These are phyloP conservation scores for Pharnaceum exiguum DNA, from an alignment of 148 eudicot genomes.

Conservation along the genomic window DNA sequence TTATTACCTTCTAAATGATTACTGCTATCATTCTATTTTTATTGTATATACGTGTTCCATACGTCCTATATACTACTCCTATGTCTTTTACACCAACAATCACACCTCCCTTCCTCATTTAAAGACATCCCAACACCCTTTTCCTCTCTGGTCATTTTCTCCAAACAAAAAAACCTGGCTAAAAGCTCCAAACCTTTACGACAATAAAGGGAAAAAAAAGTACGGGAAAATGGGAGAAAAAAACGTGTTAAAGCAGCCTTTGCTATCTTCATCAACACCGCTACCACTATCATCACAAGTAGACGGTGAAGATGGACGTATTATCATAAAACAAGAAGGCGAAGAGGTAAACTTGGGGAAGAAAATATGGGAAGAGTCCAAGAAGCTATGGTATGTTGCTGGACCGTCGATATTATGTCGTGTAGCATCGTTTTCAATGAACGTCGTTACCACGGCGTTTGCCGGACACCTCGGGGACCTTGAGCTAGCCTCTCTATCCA, in stretches of 20 bases:
- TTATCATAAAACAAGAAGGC: neutral
- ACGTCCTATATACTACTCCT: too few relatives aligned
- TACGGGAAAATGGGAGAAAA: neutral
- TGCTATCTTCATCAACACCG: neutral
- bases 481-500: slow-evolving; percentile 34
- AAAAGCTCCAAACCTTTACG: neutral
- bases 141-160: too few relatives aligned
- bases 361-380: slow-evolving; percentile 43
- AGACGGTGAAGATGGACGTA: neutral
- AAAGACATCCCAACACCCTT: too few relatives aligned
- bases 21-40: too few relatives aligned
- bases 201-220: neutral
- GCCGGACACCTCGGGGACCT: slow-evolving; percentile 54
- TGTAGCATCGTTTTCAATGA: slow-evolving; percentile 38
- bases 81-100: too few relatives aligned
- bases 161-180: too few relatives aligned
- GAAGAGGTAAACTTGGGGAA: neutral
- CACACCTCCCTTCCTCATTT: too few relatives aligned
- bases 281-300: neutral
- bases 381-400: slow-evolving; percentile 53
- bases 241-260: slow-evolving; percentile 4
- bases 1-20: too few relatives aligned
- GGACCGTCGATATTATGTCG: slow-evolving; percentile 56
- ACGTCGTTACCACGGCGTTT: slow-evolving; percentile 43
- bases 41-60: too few relatives aligned